These are phyloP conservation scores for Lepiota subincarnata DNA, from an alignment of 768 basidiomycete species.

Conservation along the genomic window DNA sequence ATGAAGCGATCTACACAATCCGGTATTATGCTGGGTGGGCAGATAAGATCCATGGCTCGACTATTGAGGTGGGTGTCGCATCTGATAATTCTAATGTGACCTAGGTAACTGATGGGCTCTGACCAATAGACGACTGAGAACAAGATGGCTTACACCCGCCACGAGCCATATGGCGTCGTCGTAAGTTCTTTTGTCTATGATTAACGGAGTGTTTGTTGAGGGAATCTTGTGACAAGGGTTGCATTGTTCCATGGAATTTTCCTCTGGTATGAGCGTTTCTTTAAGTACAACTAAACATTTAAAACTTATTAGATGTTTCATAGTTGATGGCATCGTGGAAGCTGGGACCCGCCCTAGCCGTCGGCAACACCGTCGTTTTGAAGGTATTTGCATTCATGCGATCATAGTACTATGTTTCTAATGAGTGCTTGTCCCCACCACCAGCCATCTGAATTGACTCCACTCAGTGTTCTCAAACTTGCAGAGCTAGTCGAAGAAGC, in stretches of 20 bases:
- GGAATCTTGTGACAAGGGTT: constrained; percentile 22
- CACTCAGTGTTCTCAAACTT: constrained; percentile 56
- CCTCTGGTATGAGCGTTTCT: constrained; percentile 20
- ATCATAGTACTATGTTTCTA: too few species aligned
- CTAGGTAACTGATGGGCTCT: too few species aligned
- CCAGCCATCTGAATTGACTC: constrained; percentile 67
- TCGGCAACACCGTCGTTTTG: constrained; percentile 68
- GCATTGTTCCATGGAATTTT: constrained; percentile 68
- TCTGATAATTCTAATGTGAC: too few species aligned
- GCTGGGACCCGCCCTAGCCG: constrained; percentile 70
- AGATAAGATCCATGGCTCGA: constrained; percentile 77
- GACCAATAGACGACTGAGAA: constrained; percentile 34
- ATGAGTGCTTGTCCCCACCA: too few species aligned
- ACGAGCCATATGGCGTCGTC: constrained; percentile 60
- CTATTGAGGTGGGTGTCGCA: constrained; percentile 43
- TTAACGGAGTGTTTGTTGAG: background rate
- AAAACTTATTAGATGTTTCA: background rate
- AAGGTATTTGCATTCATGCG: constrained; percentile 28
- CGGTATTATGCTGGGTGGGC: constrained; percentile 90
- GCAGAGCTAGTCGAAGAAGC: constrained; percentile 57
- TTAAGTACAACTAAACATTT: background rate
- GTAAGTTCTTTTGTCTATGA: constrained; percentile 16
- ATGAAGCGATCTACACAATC: constrained; percentile 43
- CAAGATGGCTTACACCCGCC: constrained; percentile 65
- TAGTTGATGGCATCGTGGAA: constrained; percentile 62